phyloP scores from a whole-genome alignment of 2,329 filamentous ascomycete species.

The Nemania serpens region DNA sequence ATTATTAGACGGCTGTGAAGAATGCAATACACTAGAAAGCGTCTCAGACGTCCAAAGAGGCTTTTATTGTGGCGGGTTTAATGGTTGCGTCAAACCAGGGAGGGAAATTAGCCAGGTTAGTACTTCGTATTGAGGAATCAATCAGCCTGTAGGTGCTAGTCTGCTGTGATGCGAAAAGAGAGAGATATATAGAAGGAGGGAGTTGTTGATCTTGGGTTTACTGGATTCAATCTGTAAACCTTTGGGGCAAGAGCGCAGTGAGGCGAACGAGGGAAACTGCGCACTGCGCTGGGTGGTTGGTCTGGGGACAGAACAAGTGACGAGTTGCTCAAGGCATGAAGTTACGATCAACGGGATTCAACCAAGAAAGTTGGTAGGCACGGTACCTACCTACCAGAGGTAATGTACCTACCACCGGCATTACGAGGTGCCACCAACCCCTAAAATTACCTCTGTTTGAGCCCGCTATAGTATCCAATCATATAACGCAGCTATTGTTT shows the following conservation, averaged over 20 bases:
- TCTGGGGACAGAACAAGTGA: slow-evolving; percentile 20
- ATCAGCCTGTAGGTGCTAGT: neutral
- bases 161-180: no score
- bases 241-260: slow-evolving; percentile 17
- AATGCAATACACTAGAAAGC: neutral
- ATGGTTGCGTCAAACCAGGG: slow-evolving; percentile 15
- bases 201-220: no score
- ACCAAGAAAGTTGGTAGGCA: neutral
- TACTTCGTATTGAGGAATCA: neutral
- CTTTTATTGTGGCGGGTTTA: neutral
- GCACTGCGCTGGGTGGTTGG: slow-evolving; percentile 34
- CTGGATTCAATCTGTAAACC: slow-evolving; percentile 7
- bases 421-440: neutral
- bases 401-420: neutral
- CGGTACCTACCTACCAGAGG: neutral
- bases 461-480: slow-evolving; percentile 20
- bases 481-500: slow-evolving; percentile 9
- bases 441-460: slow-evolving; percentile 26
- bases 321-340: slow-evolving; percentile 17
- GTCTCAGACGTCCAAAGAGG: neutral
- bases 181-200: no score
- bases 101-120: slow-evolving; percentile 9
- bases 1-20: neutral
- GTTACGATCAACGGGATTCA: slow-evolving; percentile 12
- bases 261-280: slow-evolving; percentile 39